Conservation (phyloP, 2,329 filamentous ascomycete species). For the Teratosphaeriaceae sp. region DNA sequence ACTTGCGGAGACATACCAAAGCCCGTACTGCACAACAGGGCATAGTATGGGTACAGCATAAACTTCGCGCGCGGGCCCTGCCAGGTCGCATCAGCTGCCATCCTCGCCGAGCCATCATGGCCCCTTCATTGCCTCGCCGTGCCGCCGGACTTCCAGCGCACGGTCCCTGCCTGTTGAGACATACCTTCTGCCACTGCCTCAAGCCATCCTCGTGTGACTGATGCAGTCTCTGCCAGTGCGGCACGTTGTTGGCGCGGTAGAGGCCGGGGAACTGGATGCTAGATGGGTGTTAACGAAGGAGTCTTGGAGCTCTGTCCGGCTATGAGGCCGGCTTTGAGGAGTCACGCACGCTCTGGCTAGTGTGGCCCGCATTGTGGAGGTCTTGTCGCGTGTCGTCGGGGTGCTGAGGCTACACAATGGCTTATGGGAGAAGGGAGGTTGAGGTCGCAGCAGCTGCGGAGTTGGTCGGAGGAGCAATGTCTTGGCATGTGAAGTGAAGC, state of each 20-base stretch:
- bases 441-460: constrained; percentile 1
- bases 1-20: constrained; percentile 48
- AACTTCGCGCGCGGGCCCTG: constrained; percentile 59
- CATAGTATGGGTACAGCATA: constrained; percentile 63
- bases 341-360: constrained; percentile 38
- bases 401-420: neutral
- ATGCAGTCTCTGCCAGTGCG: constrained; percentile 66
- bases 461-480: constrained; percentile 2
- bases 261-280: constrained; percentile 35
- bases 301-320: neutral
- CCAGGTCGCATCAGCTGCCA: too few species aligned
- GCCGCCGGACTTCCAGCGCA: neutral
- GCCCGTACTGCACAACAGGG: constrained; percentile 34
- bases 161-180: too few species aligned
- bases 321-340: constrained; percentile 28
- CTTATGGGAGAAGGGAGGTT: neutral
- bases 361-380: constrained; percentile 22
- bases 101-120: too few species aligned
- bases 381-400: constrained; percentile 2
- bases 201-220: constrained; percentile 61
- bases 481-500: too few species aligned
- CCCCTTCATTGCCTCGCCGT: neutral
- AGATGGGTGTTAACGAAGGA: too few species aligned
- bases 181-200: constrained; percentile 72
- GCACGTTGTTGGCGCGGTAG: constrained; percentile 71